A percentile compares a stretch with the other conserved stretches of the same genome.
These are phyloP conservation scores for Crithidia expoeki DNA, from an alignment of 208 protist genomes.

Conservation along the genomic window DNA sequence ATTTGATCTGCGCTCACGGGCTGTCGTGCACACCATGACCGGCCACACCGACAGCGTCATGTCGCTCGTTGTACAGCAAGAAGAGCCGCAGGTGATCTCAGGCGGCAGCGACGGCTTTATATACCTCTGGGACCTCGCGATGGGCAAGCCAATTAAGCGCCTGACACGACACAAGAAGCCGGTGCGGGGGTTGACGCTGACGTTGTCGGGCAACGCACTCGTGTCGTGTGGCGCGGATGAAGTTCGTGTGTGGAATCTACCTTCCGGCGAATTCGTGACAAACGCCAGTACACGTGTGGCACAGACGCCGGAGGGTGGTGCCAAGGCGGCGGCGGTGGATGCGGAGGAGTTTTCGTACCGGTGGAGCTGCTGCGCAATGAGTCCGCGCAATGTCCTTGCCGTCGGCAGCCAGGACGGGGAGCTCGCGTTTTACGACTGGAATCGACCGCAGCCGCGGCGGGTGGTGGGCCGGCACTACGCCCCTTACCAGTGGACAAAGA, in stretches of 20 bases:
- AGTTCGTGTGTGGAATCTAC: conserved; percentile 97
- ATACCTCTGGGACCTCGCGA: conserved; percentile 93
- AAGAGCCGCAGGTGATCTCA: conserved; percentile 94
- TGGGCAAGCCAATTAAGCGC: conserved; percentile 57
- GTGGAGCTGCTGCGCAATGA: conserved; percentile 88
- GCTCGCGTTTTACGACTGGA: conserved; percentile 98
- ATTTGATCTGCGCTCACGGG: conserved; percentile 91
- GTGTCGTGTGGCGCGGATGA: conserved; percentile 96
- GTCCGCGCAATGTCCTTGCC: conserved; percentile 92
- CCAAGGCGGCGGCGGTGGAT: not conserved
- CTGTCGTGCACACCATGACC: conserved; percentile 82
- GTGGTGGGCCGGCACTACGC: conserved; percentile 52
- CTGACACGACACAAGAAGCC: conserved; percentile 99
- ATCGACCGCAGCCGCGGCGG: conserved; percentile 67
- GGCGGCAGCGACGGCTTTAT: conserved; percentile 94
- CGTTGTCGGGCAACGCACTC: conserved; percentile 92
- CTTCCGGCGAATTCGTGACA: conserved; percentile 94
- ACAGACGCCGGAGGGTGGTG: not conserved
- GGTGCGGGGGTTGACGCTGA: conserved; percentile 93
- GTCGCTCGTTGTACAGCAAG: conserved; percentile 86
- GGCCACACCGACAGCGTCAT: conserved; percentile 96
- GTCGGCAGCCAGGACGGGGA: conserved; percentile 93
- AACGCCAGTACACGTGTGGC: conserved; percentile 89
- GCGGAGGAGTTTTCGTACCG: conserved; percentile 60
- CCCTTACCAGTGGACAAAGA: conserved; percentile 76